These are phyloP conservation scores for Chrysanthemum lavandulifolium DNA, from an alignment of 129 eudicot genomes.

Conservation along the genomic window DNA sequence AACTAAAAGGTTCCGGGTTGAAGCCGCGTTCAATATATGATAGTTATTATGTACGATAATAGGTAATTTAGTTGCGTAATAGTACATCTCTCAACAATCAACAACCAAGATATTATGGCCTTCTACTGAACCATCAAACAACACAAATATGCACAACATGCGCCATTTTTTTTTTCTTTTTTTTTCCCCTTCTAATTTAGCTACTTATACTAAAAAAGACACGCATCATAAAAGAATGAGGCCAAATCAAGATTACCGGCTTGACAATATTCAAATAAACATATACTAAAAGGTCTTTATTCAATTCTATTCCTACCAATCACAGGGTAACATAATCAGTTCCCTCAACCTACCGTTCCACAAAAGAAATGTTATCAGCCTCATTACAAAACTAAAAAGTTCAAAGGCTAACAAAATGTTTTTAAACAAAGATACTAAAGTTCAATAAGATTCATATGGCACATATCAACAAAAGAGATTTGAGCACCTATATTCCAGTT, in stretches of 20 bases:
- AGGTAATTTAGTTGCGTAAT: no score
- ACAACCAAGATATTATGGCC: no score
- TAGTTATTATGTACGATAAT: no score
- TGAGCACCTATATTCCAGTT: neutral
- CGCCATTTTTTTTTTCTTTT: no score
- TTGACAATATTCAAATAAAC: neutral
- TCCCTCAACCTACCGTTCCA: constrained; percentile 7
- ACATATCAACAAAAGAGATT: constrained; percentile 17
- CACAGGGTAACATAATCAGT: constrained; percentile 4
- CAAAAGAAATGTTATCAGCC: no score
- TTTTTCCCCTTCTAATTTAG: no score
- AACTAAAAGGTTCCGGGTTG: no score
- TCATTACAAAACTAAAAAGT: constrained; percentile 13
- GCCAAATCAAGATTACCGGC: neutral
- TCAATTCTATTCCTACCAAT: neutral
- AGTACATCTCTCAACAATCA: no score
- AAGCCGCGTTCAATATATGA: no score
- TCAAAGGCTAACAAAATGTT: constrained; percentile 26
- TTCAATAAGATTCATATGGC: constrained; percentile 7
- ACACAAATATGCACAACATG: no score
- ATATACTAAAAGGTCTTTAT: constrained; percentile 19
- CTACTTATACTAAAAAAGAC: no score
- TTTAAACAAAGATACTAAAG: constrained; percentile 25
- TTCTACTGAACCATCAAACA: no score
- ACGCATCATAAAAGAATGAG: neutral